Evolutionary conservation across 345 rosid genomes (phyloP).

Genomic region (Excoecaria agallocha): DNA sequence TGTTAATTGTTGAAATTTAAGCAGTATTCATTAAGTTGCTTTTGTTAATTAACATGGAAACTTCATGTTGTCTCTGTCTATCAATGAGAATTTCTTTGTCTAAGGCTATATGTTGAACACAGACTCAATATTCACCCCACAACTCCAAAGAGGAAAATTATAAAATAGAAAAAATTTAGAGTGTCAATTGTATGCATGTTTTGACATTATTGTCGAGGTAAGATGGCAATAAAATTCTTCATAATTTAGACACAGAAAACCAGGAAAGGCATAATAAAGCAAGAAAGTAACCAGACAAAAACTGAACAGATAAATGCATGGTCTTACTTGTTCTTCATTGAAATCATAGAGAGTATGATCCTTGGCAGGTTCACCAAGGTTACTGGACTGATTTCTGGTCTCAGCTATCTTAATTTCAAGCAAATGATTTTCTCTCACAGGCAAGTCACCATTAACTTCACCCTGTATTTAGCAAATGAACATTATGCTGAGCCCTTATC

Average conservation of each 20-base stretch:
- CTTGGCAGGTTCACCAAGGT: constrained; percentile 34
- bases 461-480: constrained; percentile 47
- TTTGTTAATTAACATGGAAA: neutral
- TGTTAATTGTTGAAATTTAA: neutral
- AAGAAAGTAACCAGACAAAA: neutral
- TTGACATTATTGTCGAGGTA: neutral
- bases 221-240: neutral
- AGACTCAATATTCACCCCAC: neutral
- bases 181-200: neutral
- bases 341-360: constrained; percentile 55
- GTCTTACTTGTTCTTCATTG: constrained; percentile 66
- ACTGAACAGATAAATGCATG: neutral
- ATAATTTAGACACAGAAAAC: neutral
- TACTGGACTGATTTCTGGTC: constrained; percentile 24
- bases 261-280: neutral
- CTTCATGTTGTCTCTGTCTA: neutral
- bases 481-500: constrained; percentile 52
- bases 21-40: neutral
- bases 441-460: constrained; percentile 52
- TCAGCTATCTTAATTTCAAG: constrained; percentile 32
- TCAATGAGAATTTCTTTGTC: neutral
- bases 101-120: neutral
- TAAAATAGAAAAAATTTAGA: neutral
- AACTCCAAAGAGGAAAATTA: neutral
- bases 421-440: constrained; percentile 38